A percentile compares a stretch with the other conserved stretches of the same genome.
Evolutionary conservation across 148 eudicot species (phyloP).

Genomic region (Fagopyrum homotropicum): DNA sequence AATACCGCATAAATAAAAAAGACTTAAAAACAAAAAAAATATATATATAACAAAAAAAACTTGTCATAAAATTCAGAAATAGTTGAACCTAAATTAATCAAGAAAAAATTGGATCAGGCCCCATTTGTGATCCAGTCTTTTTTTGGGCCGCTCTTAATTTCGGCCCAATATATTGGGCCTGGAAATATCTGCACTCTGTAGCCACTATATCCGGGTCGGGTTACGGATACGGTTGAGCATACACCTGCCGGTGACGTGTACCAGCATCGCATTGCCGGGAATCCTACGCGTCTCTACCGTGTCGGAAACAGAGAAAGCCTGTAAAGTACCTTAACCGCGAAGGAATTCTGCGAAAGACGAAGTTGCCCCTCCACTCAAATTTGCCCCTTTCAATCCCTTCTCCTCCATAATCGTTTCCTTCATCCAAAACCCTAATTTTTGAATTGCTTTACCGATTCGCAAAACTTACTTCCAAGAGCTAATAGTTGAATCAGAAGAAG

Average conservation of each 20-base stretch:
- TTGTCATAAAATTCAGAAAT: too few relatives aligned
- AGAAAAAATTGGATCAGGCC: too few relatives aligned
- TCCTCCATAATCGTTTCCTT: not conserved
- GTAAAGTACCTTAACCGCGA: not conserved
- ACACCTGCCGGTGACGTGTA: not conserved
- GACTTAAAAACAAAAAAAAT: too few relatives aligned
- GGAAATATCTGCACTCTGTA: not conserved
- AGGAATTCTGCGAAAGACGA: not conserved
- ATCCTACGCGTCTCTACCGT: not conserved
- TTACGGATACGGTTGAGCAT: not conserved
- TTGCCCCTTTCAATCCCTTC: not conserved
- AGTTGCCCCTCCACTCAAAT: not conserved
- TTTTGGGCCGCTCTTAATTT: not conserved
- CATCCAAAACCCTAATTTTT: not conserved
- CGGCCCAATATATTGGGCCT: not conserved
- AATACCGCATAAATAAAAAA: too few relatives aligned
- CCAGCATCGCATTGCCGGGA: not conserved
- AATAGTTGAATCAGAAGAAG: not conserved
- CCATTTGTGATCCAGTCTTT: not conserved
- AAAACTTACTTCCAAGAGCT: not conserved
- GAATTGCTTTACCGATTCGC: not conserved
- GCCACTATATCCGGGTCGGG: not conserved
- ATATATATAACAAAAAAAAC: too few relatives aligned
- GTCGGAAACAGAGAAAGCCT: conserved; percentile 3
- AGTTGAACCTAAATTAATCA: too few relatives aligned